These are phyloP conservation scores for Stereum hirsutum DNA, from an alignment of 1,284 basidiomycete species.

Conservation along the genomic window DNA sequence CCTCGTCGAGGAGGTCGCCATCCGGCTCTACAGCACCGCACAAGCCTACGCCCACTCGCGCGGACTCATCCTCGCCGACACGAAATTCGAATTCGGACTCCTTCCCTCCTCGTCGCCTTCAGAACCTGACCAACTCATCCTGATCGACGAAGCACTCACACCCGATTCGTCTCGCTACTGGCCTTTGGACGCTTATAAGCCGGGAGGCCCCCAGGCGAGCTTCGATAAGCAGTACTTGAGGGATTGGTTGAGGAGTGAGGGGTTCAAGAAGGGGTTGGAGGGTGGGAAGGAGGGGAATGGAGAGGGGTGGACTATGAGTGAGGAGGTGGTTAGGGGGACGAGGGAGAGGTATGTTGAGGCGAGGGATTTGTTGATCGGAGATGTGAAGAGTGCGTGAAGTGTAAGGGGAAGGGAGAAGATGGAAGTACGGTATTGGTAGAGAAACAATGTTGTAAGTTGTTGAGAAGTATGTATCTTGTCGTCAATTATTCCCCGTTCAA, in stretches of 20 bases:
- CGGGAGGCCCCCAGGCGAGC: constrained; percentile 76
- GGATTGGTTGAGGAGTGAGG: constrained; percentile 75
- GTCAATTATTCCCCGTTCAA: too few relatives aligned
- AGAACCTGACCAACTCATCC: constrained; percentile 58
- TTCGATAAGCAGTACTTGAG: constrained; percentile 98
- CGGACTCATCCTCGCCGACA: constrained; percentile 95
- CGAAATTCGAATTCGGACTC: constrained; percentile 76
- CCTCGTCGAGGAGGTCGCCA: constrained; percentile 47
- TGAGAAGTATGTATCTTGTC: too few relatives aligned
- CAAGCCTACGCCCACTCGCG: constrained; percentile 68
- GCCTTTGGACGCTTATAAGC: constrained; percentile 69
- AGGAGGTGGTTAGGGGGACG: constrained; percentile 73
- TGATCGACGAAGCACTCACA: constrained; percentile 94
- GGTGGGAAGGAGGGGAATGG: constrained; percentile 50
- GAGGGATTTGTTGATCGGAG: constrained; percentile 5
- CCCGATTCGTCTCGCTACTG: constrained; percentile 98
- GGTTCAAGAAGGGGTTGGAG: constrained; percentile 76
- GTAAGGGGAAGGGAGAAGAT: background rate
- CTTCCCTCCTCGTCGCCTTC: constrained; percentile 27
- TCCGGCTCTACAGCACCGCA: constrained; percentile 72
- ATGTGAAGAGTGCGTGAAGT: background rate
- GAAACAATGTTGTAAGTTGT: too few relatives aligned
- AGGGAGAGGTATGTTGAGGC: constrained; percentile 74
- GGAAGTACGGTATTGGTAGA: too few relatives aligned
- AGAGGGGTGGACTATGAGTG: constrained; percentile 69